Base-by-base conservation (phyloP, 2,329 filamentous ascomycete species). In the Botrytis pseudocinerea region DNA sequence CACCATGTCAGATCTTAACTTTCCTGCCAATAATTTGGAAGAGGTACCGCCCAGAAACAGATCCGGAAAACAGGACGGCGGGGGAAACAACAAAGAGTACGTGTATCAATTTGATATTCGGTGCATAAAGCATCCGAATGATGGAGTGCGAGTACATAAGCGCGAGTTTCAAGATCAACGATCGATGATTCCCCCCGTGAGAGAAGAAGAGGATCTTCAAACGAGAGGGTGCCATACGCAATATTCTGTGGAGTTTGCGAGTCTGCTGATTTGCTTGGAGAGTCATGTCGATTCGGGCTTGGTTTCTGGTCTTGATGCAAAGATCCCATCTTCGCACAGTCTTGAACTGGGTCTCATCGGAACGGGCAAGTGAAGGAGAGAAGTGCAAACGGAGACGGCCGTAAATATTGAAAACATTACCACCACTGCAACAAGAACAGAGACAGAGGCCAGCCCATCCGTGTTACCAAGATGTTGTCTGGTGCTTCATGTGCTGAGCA, bases 81-180 rank as follows among this genome's bases (percentile, higher is more conserved):
- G n/a, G 61, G 38, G 28, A 64, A 22, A 22, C 16, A 46, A 40
- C 40, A 32, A 25, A 28, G 44, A 12, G 62, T 64, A 64, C 20
- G 62, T 51, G 44, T 65, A 65, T 65, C 63, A 54, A 66, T 40
- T 54, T 54, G 48, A 54, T 54, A 54, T 54, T 35, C 22, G 35
- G 40, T 61, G 59, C 59, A 61, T n/a, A 16, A 57, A 61, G n/a
- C 59, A n/a, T 61, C 35, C 59, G 59, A 61, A 40, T 40, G n/a
- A 51, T 66, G 63, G 46, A 66, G 32, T 51, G 14, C 38, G 38
- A 42, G 57, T 32, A 70, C 48, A 46, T 60, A 60, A 51, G 70
- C 70, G 70, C 70, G 70, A 68, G 70, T 72, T 72, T 72, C 70
- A 72, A 18, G 48, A 72, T 59, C 38, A n/a, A 48, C 40, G 59